These are phyloP conservation scores for Przewalskia tangutica DNA, from an alignment of 257 asterid species.

Conservation along the genomic window DNA sequence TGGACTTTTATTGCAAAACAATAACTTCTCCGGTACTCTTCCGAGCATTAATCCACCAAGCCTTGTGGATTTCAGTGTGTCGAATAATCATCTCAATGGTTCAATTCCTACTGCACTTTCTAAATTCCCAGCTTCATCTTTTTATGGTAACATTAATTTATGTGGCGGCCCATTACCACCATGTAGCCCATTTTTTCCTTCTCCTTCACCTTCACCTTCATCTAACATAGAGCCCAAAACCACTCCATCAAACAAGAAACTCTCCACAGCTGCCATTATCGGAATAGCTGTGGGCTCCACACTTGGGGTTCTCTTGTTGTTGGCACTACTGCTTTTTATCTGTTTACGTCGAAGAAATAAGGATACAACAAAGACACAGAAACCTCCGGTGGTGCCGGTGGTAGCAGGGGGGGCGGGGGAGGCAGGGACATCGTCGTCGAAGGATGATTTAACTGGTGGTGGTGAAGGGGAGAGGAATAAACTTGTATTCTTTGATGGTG, in stretches of 20 bases:
- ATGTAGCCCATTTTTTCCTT: conserved; percentile 75
- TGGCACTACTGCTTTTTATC: conserved; percentile 32
- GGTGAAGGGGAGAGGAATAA: conserved; percentile 64
- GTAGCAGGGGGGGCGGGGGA: conserved; percentile 34
- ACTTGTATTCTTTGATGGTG: conserved; percentile 51
- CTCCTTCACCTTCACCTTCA: conserved; percentile 65
- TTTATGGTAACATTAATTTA: conserved; percentile 53
- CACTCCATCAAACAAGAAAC: conserved; percentile 13
- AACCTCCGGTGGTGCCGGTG: conserved; percentile 25
- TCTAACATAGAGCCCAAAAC: conserved; percentile 10
- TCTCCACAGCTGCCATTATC: conserved; percentile 66
- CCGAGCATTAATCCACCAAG: conserved; percentile 56
- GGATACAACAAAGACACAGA: conserved; percentile 21
- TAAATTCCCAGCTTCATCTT: conserved; percentile 47
- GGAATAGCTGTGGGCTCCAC: conserved; percentile 59
- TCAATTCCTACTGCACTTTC: conserved; percentile 63
- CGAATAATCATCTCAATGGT: conserved; percentile 71
- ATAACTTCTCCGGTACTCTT: conserved; percentile 52
- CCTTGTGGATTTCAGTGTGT: conserved; percentile 42
- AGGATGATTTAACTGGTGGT: conserved; percentile 55
- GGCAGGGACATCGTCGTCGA: conserved; percentile 73
- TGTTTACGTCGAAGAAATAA: conserved; percentile 24
- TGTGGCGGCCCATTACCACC: conserved; percentile 83
- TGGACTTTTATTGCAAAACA: conserved; percentile 56
- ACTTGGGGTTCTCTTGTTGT: conserved; percentile 28